phyloP scores from a whole-genome alignment of 306 rosid species.

The Luffa acutangula region DNA sequence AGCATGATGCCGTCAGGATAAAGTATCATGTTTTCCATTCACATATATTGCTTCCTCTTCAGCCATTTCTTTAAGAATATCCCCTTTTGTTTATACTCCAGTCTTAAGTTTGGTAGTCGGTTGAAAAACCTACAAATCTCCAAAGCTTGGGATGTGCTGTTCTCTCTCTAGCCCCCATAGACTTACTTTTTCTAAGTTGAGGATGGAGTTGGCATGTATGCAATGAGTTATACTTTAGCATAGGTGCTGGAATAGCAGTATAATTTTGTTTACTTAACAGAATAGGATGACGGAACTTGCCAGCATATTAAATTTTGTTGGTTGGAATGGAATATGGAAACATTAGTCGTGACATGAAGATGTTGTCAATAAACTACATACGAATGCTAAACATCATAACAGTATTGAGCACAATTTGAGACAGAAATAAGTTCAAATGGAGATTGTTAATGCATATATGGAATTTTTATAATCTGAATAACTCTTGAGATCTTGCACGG shows the following conservation, averaged over 20 bases:
- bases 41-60: neutral
- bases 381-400: neutral
- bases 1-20: neutral
- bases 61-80: neutral
- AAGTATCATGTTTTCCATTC: neutral
- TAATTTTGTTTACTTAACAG: neutral
- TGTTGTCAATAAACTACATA: neutral
- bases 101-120: neutral
- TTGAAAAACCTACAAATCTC: neutral
- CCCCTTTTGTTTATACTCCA: neutral
- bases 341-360: neutral
- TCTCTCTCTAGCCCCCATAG: neutral
- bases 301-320: neutral
- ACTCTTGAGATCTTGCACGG: constrained; percentile 8
- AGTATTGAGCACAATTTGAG: neutral
- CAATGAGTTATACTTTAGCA: neutral
- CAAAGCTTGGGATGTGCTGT: neutral
- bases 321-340: neutral
- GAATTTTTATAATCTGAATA: neutral
- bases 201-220: neutral
- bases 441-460: neutral
- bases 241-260: neutral
- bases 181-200: neutral
- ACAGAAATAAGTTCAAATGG: neutral
- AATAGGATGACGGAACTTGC: neutral